These are phyloP conservation scores for Aspergillus sp. DNA, from an alignment of 2,329 filamentous ascomycete genomes.

Conservation along the genomic window DNA sequence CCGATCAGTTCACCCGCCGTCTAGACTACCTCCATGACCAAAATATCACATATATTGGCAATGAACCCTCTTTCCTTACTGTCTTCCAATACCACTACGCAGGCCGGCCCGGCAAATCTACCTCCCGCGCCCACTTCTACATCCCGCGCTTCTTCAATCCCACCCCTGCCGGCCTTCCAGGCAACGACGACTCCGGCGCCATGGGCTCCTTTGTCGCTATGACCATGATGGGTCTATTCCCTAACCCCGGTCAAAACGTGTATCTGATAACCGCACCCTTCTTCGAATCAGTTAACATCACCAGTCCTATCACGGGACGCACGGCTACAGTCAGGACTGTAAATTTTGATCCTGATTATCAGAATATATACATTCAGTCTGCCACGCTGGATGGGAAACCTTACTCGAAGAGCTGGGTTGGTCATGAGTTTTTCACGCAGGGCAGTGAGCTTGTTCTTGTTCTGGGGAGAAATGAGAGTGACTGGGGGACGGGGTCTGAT, in stretches of 20 bases:
- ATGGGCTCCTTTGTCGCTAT: constrained; percentile 69
- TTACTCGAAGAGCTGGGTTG: constrained; percentile 66
- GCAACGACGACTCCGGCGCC: constrained; percentile 68
- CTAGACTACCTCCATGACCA: constrained; percentile 65
- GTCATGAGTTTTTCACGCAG: constrained; percentile 66
- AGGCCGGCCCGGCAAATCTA: constrained; percentile 56
- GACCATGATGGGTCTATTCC: constrained; percentile 69
- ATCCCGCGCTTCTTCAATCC: constrained; percentile 63
- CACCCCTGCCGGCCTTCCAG: constrained; percentile 59
- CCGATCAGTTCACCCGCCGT: constrained; percentile 54
- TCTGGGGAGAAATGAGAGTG: constrained; percentile 61
- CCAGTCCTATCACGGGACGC: constrained; percentile 58
- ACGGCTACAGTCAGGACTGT: constrained; percentile 58
- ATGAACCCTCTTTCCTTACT: constrained; percentile 63
- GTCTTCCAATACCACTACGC: constrained; percentile 71
- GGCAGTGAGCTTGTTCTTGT: constrained; percentile 64
- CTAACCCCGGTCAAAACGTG: constrained; percentile 66
- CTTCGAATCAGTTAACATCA: constrained; percentile 62
- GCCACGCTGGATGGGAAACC: constrained; percentile 61
- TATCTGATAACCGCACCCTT: constrained; percentile 69
- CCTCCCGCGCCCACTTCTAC: constrained; percentile 59
- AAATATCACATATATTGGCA: constrained; percentile 65
- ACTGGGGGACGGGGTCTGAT: constrained; percentile 60
- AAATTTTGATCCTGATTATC: constrained; percentile 60
- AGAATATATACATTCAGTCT: constrained; percentile 64